phyloP scores from a whole-genome alignment of 345 rosid species.

The Hibiscus mutabilis region DNA sequence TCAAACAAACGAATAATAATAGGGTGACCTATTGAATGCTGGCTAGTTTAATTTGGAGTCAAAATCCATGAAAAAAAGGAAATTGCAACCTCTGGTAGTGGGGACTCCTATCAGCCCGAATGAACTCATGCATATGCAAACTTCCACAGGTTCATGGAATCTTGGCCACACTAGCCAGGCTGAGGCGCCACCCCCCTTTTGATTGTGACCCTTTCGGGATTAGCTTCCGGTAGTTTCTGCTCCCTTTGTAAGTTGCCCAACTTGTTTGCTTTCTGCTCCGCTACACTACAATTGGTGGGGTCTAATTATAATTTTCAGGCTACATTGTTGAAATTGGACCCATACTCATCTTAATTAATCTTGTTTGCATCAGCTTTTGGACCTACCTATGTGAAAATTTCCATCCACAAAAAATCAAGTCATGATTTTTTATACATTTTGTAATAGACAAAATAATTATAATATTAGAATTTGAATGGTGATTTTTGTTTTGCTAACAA shows the following conservation, averaged over 20 bases:
- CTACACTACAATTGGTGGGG: neutral
- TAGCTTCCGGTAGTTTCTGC: neutral
- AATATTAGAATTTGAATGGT: no score
- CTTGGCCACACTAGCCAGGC: neutral
- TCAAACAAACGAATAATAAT: no score
- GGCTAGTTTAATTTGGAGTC: no score
- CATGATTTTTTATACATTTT: no score
- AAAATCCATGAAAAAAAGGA: no score
- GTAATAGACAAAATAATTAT: no score
- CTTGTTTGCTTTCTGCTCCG: neutral
- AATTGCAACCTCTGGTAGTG: conserved; percentile 3
- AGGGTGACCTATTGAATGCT: no score
- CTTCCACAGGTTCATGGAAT: conserved; percentile 5
- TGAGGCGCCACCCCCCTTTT: neutral
- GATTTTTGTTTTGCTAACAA: no score
- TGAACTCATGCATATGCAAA: neutral
- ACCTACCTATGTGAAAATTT: neutral
- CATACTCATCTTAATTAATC: neutral
- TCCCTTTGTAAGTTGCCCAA: neutral
- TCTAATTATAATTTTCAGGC: neutral
- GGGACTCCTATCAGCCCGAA: neutral
- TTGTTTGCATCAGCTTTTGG: neutral
- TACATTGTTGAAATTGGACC: neutral
- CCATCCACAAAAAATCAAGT: neutral
- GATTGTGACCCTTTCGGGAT: neutral